Conservation (phyloP, 2,329 filamentous ascomycete species). For the Botrytis tulipae region DNA sequence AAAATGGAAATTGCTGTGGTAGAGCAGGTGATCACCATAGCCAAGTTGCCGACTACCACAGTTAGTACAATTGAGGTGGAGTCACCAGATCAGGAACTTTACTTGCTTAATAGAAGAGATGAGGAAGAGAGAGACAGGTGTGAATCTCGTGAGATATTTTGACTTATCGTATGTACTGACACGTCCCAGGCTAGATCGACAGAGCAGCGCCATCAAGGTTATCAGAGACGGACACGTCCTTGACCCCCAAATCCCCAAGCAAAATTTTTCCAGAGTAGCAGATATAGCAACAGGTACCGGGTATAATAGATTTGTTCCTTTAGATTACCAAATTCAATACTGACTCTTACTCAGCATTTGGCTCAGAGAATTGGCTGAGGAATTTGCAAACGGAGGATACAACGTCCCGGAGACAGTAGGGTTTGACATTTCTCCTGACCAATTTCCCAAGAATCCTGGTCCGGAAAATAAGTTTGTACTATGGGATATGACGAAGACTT, state of each 20-base stretch:
- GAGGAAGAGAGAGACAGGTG: conserved; percentile 1
- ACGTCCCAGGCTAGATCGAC: neutral
- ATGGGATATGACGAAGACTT: neutral
- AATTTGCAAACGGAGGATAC: neutral
- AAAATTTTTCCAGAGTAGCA: neutral
- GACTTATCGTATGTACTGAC: neutral
- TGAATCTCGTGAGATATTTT: neutral
- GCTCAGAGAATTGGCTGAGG: neutral
- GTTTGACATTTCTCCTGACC: neutral
- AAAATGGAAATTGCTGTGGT: neutral
- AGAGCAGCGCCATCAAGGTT: neutral
- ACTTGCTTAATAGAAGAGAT: conserved; percentile 6
- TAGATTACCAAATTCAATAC: no score
- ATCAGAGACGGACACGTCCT: neutral
- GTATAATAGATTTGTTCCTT: neutral
- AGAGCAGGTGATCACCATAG: neutral
- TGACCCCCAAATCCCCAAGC: conserved; percentile 2
- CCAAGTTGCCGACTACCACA: neutral
- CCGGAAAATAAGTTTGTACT: neutral
- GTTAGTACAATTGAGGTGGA: neutral
- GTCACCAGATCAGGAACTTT: neutral
- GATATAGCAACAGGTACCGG: conserved; percentile 8
- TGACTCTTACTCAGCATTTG: neutral
- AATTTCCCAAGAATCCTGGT: neutral
- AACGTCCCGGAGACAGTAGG: neutral